Percentiles rank a stretch among this genome's conserved stretches.
phyloP scores from a whole-genome alignment of 169 alveolate genomes.

The Neospora caninum region DNA sequence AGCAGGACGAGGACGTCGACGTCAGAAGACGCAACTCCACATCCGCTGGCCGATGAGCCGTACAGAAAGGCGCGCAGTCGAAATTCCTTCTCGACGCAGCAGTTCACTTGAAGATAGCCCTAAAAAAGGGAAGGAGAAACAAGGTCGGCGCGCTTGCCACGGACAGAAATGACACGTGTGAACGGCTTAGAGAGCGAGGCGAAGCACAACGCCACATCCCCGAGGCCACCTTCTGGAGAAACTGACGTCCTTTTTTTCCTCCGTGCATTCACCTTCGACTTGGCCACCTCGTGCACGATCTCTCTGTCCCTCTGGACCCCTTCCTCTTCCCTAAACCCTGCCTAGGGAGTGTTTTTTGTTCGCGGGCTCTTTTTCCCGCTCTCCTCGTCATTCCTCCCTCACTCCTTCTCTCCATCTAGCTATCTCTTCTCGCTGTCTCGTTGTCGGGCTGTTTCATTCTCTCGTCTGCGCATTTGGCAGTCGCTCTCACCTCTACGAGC shows the following conservation, averaged over 20 bases:
- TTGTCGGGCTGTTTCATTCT: background rate
- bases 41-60: slow-evolving; percentile 16
- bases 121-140: background rate
- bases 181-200: too few species aligned
- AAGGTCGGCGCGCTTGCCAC: too few species aligned
- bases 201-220: too few species aligned
- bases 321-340: too few species aligned
- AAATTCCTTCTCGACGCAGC: background rate
- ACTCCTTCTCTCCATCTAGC: background rate
- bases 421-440: background rate
- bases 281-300: too few species aligned
- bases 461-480: background rate
- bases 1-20: slow-evolving; percentile 2
- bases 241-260: too few species aligned
- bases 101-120: slow-evolving; percentile 1
- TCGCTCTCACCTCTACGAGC: background rate
- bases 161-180: too few species aligned
- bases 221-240: too few species aligned
- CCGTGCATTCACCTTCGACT: too few species aligned
- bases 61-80: background rate
- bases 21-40: background rate
- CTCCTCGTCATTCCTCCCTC: background rate
- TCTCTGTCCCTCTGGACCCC: too few species aligned
- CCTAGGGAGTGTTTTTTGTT: too few species aligned
- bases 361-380: too few species aligned